Base-by-base conservation (phyloP, 2,329 filamentous ascomycete genomes). In the Catunica adiposa region DNA sequence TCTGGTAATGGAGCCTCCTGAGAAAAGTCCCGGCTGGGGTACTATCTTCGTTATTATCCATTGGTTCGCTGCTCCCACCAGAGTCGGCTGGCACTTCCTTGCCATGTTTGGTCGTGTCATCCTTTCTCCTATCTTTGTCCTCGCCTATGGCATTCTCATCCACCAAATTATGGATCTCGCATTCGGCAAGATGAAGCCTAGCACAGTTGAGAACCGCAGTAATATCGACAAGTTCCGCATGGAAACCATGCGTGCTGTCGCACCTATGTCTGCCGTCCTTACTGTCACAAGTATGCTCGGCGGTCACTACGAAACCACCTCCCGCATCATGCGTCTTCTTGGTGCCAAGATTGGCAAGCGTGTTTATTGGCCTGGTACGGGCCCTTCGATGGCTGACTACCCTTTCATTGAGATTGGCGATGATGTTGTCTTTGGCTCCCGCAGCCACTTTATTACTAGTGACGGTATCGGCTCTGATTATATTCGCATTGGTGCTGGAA, bases 381-480 rank as follows among this genome's bases (percentile, higher is more conserved):
- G 76, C 0, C 76, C 75, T 0, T 66, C 65, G 1, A 71, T 78
- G 37, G 69, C 73, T 15, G 74, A 79, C 59, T 79, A 77, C 59
- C 73, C 78, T 59, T 65, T 79, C 1, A 61, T 79, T 9, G 70
- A 79, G 23, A 68, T 79, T 58, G 77, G 77, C 8, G 71, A 78
- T 56, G 73, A 79, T 62, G 76, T 79, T n/a, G 75, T 79, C 8
- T 79, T 80, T 59, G 76, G 77, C 0, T 78, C 75, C 11, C 70
- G 75, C 2, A 72, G 75, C 2, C 70, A 76, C 56, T 61, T 80
- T 0, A 64, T 78, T 29, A 79, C 74, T 1, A 73, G 74, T 0
- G 76, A 80, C 61, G 73, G 70, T 2, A 64, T 62, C 22, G 72
- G 76, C 0, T 73, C 72, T 9, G 73, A 74, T 14, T 65, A 61